Conservation (phyloP, 371 early-diverging fungal genomes). For the Nematocida parisii region DNA sequence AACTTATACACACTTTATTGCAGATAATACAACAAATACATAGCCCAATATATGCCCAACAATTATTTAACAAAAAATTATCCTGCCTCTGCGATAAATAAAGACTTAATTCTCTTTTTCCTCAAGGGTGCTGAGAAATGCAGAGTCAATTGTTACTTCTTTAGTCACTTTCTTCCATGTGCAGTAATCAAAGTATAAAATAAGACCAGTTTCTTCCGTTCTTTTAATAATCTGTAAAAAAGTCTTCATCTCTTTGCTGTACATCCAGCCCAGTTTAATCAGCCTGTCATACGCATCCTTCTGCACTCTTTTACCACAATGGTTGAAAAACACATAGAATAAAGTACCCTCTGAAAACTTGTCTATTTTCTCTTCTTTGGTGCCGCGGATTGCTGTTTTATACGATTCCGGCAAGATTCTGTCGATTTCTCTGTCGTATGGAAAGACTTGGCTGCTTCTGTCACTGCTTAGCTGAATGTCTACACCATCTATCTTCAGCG, state of each 20-base stretch:
- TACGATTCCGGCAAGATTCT: slow-evolving; percentile 53
- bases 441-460: slow-evolving; percentile 37
- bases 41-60: too few relatives aligned
- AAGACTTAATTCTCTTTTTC: neutral
- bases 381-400: slow-evolving; percentile 36
- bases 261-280: slow-evolving; percentile 40
- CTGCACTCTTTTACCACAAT: slow-evolving; percentile 50
- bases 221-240: slow-evolving; percentile 53
- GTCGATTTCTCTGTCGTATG: slow-evolving; percentile 38
- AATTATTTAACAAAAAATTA: too few relatives aligned
- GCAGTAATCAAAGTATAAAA: slow-evolving; percentile 56
- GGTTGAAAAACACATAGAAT: slow-evolving; percentile 57
- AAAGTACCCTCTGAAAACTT: slow-evolving; percentile 58
- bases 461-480: slow-evolving; percentile 14
- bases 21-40: too few relatives aligned
- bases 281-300: slow-evolving; percentile 47
- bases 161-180: slow-evolving; percentile 60
- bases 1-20: too few relatives aligned
- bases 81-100: too few relatives aligned
- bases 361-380: slow-evolving; percentile 53
- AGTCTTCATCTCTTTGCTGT: slow-evolving; percentile 55
- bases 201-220: slow-evolving; percentile 22
- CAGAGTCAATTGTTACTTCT: slow-evolving; percentile 45
- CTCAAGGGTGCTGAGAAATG: slow-evolving; percentile 46
- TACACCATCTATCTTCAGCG: slow-evolving; percentile 32